Evolutionary conservation across 805 yeast species (phyloP), one percentile per base, ranked within the genome.

Genomic region (Limtongia smithiae): DNA sequence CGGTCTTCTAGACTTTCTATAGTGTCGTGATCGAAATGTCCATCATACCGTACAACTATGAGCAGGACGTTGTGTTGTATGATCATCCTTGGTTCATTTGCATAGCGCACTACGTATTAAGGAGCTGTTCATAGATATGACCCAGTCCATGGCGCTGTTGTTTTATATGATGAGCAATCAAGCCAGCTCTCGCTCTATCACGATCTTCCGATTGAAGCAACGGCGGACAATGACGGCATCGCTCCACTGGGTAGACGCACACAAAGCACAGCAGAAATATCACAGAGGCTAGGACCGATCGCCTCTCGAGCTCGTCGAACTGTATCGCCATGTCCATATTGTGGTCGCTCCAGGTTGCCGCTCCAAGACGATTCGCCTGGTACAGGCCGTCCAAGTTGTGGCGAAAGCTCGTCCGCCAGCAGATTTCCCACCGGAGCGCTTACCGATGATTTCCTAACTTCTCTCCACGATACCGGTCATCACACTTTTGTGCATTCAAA

Each of bases 11-110:
- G 34, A 9, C 6, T 9, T 15, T 4, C 12, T 28, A 9, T 18
- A 11, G n/a, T 20, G n/a, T 35, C 8, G 21, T 3, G 14, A 11
- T 25, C 18, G 18, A 34, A 21, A 54, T 54, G 58, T 54, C 58
- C 21, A 39, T 54, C 20, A 34, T 54, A 22, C 58, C 54, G 18
- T 54, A 54, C 33, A 37, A 51, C 31, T 44, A 41, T 20, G 35
- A 38, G 17, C 53, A 45, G 28, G 41, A 49, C 47, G 48, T 54
- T 12, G 58, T 54, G 3, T 38, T 54, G 58, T 54, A 42, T 17
- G 50, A 9, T n/a, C n/a, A n/a, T n/a, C n/a, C 11, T 9, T 28
- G 7, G n/a, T 18, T 9, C 11, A 12, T 28, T 6, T 8, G 15
- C 18, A 9, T 12, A 17, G 44, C 8, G n/a, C 7, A 6, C 49